These are phyloP conservation scores for Hirschioporus abietinus DNA, from an alignment of 768 basidiomycete genomes.

Conservation along the genomic window DNA sequence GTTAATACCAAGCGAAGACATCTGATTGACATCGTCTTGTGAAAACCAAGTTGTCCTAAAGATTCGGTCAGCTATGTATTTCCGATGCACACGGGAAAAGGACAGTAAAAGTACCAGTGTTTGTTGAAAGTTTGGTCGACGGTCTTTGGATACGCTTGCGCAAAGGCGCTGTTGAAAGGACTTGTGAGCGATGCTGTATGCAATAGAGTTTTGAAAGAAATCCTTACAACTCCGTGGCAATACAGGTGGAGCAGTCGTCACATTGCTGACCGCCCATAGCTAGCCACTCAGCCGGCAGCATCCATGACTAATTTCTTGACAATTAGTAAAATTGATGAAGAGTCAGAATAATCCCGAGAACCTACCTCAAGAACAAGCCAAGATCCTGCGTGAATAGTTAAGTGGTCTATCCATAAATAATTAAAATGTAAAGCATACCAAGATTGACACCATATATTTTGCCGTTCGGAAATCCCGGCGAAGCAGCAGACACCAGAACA, in stretches of 20 bases:
- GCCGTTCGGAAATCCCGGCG: neutral
- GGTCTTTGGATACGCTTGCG: constrained; percentile 50
- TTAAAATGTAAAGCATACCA: constrained; percentile 48
- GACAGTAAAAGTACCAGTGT: constrained; percentile 47
- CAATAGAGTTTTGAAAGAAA: neutral
- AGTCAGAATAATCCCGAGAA: neutral
- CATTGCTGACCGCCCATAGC: constrained; percentile 69
- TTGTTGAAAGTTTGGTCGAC: constrained; percentile 53
- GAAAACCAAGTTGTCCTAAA: constrained; percentile 68
- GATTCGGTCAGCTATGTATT: neutral
- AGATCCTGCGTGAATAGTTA: constrained; percentile 4
- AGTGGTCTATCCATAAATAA: constrained; percentile 12
- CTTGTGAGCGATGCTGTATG: neutral
- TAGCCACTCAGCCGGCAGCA: constrained; percentile 72
- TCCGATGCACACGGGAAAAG: neutral
- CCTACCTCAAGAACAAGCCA: constrained; percentile 57
- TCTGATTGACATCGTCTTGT: constrained; percentile 49
- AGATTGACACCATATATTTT: constrained; percentile 73
- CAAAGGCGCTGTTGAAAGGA: constrained; percentile 45
- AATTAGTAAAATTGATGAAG: neutral
- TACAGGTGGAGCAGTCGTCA: constrained; percentile 55
- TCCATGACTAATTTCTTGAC: constrained; percentile 45
- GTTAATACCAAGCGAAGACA: constrained; percentile 57
- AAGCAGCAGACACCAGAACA: neutral
- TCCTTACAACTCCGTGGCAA: constrained; percentile 60